Conservation (phyloP, 2,329 filamentous ascomycete genomes). For the Venturia oleaginea region DNA sequence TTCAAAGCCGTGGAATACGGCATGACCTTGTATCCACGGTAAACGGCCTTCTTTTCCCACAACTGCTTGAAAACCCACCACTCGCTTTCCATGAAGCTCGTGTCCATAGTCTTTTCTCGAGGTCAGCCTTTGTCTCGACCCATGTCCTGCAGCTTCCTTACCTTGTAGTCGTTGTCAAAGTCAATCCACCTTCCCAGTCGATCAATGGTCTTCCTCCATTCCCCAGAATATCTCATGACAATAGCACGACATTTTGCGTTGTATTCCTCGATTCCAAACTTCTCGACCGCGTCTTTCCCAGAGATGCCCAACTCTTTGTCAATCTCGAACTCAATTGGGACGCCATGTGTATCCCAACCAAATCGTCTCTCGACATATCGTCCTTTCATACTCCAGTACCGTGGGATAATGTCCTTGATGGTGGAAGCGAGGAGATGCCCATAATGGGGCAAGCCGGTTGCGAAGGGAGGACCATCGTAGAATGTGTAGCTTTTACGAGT, state of each 20-base stretch:
- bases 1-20: conserved; percentile 87
- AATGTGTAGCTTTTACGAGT: conserved; percentile 63
- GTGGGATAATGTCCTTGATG: conserved; percentile 93
- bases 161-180: conserved; percentile 96
- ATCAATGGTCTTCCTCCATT: conserved; percentile 85
- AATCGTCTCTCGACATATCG: conserved; percentile 87
- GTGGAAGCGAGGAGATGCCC: conserved; percentile 80
- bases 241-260: conserved; percentile 87
- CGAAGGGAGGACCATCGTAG: conserved; percentile 61
- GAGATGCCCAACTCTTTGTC: conserved; percentile 91
- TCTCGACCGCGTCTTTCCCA: conserved; percentile 74
- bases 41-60: conserved; percentile 81
- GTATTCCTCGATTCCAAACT: conserved; percentile 81
- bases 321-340: conserved; percentile 95
- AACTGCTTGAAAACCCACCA: conserved; percentile 98
- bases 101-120: conserved; percentile 69
- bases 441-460: conserved; percentile 54
- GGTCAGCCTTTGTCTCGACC: not conserved
- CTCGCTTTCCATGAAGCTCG: conserved; percentile 88
- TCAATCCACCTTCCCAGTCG: conserved; percentile 91
- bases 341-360: conserved; percentile 90
- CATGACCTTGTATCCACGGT: conserved; percentile 87
- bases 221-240: conserved; percentile 79
- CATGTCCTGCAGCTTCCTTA: conserved; percentile 23
- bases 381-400: conserved; percentile 97